phyloP scores from a whole-genome alignment of 371 early-diverging fungal species.

The Rhizopus stolonifer region DNA sequence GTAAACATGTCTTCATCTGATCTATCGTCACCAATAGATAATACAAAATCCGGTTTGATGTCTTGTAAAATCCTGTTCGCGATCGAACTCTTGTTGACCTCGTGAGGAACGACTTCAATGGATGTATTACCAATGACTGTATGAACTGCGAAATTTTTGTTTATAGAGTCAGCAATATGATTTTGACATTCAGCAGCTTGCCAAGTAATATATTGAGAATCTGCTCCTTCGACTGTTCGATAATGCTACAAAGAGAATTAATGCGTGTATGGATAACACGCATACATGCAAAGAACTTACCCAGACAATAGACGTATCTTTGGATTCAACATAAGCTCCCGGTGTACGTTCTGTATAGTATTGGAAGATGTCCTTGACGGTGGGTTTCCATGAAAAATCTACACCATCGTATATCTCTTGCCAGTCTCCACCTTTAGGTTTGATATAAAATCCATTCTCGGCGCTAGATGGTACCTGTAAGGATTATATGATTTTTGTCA shows the following conservation, averaged over 20 bases:
- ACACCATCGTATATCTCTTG: slow-evolving; percentile 72
- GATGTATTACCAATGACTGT: slow-evolving; percentile 90
- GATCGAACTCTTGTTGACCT: slow-evolving; percentile 67
- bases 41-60: slow-evolving; percentile 64
- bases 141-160: slow-evolving; percentile 86
- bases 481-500: too few species aligned
- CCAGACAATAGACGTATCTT: slow-evolving; percentile 76
- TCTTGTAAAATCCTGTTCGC: slow-evolving; percentile 57
- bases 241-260: too few species aligned
- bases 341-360: slow-evolving; percentile 90
- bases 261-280: too few species aligned
- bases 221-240: slow-evolving; percentile 62
- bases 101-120: slow-evolving; percentile 81
- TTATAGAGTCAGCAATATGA: slow-evolving; percentile 81
- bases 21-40: slow-evolving; percentile 80
- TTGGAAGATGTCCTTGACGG: slow-evolving; percentile 79
- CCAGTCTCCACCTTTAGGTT: slow-evolving; percentile 75
- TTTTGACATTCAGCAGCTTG: slow-evolving; percentile 90
- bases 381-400: slow-evolving; percentile 82
- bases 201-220: slow-evolving; percentile 72
- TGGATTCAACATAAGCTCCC: slow-evolving; percentile 81
- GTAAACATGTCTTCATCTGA: slow-evolving; percentile 86
- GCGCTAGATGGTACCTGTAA: slow-evolving; percentile 59
- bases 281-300: too few species aligned
- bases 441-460: slow-evolving; percentile 86